Base-by-base conservation (phyloP, 2,329 filamentous ascomycete genomes). In the Botryosphaeria agaves region DNA sequence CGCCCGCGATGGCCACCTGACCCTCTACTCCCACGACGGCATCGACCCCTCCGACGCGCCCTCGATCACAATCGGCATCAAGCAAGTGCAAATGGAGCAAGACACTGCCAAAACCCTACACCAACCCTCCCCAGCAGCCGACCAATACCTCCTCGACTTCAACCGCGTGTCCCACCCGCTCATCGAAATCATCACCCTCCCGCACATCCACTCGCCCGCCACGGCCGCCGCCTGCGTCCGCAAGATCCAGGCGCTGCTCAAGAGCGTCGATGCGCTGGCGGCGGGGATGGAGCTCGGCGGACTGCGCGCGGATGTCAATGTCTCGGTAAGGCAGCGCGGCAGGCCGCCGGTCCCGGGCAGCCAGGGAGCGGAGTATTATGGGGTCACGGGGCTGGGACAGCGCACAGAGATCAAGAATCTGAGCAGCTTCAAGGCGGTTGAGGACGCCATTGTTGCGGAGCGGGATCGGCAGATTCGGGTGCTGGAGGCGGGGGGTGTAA, bases 391-490 rank as follows among this genome's bases (percentile, higher is more conserved):
- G 0, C 63, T 95, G 0, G 89, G 89, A 2, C 83, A 84, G 41
- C 69, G 87, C 32, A 94, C 85, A 0, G 89, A 98, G 55, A 95
- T 98, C 57, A 98, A 98, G 57, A 98, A 98, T 46, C 48, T 98
- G 40, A 87, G 80, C 51, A 92, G 82, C 32, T 84, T 94, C 60
- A 93, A 91, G 49, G 83, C 85, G 1, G 78, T 98, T 1, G 85
- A 95, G 51, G 85, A 94, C 43, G 87, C 89, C 24, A 84, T 98
- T 37, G 75, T 87, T 31, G 82, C 85, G 0, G 89, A 98, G 55
- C 70, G 85, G 19, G 76, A 91, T 46, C 70, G 89, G 1, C 89
- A 98, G 52, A 94, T 95, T 37, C 57, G 56, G 0, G 65, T 92
- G 3, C 60, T 95, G 0, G 76, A 89, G 46, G 61, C 62, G 4